Base-by-base conservation (phyloP, 345 rosid species). In the Rhizophora mangle region DNA sequence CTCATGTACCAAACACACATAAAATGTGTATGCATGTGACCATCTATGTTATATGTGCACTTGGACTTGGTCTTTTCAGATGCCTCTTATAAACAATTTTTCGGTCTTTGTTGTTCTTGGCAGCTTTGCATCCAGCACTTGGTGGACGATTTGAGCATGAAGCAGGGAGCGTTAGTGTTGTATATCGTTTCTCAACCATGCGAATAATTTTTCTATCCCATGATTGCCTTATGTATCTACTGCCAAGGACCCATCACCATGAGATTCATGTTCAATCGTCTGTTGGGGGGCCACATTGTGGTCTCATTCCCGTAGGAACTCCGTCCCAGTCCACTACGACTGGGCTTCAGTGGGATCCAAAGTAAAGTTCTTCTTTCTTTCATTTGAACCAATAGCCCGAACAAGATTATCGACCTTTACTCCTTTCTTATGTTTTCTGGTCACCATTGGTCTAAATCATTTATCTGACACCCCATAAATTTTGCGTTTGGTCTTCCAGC, bases 101-200 rank as follows among this genome's bases (percentile, higher is more conserved):
- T 8, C 8, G 9, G 43, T 7, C 3, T 37, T 37, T 37, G 10
- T 37, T 37, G 56, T 68, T 34, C 47, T 72, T 34, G 43, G 69
- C 82, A 92, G 97, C 82, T 89, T n/a, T 84, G 94, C 81, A 84
- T 92, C 82, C 94, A 51, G 98, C 98, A 56, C 95, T 96, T n/a
- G 98, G 99, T 24, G 98, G 98, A 47, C 82, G 99, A 53, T 96
- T 89, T 76, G 99, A 92, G 72, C 99, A 90, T 46, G 98, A 96
- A 74, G 86, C 86, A 32, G 97, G 97, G 72, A 92, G 92, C 74
- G 77, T 96, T 54, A 96, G 89, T 22, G 91, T 90, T 53, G 65
- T 89, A 16, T 89, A 70, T 81, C 82, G 64, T n/a, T 90, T 92
- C 80, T 85, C 91, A 1, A 68, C 80, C 67, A 57, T 64, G 58